These are phyloP conservation scores for Diaporthe amygdali DNA, from an alignment of 2,329 filamentous ascomycete genomes.

Conservation along the genomic window DNA sequence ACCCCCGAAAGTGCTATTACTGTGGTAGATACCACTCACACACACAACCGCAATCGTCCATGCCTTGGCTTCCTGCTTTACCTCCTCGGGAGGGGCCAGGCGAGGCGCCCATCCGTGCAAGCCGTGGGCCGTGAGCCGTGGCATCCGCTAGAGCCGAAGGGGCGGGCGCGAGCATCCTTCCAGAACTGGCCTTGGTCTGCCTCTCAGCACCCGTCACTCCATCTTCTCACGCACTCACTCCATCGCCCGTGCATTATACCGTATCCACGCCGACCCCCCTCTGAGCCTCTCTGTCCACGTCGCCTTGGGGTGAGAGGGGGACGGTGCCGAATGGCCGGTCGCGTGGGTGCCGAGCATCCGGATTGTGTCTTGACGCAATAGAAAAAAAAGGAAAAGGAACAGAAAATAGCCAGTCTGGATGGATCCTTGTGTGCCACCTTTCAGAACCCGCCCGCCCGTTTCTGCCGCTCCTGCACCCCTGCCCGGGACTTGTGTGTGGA, in stretches of 20 bases:
- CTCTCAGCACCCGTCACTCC: background rate
- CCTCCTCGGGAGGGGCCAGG: background rate
- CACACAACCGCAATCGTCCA: background rate
- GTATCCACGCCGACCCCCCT: constrained; percentile 6
- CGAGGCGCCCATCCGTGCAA: background rate
- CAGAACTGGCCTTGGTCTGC: background rate
- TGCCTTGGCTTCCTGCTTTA: background rate
- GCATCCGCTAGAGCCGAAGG: constrained; percentile 4
- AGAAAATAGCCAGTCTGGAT: background rate
- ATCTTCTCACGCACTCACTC: too few relatives aligned
- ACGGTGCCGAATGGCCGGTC: background rate
- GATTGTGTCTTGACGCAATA: background rate
- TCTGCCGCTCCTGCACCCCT: background rate
- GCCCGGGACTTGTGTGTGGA: background rate
- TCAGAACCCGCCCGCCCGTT: background rate
- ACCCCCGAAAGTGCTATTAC: background rate
- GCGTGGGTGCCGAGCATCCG: constrained; percentile 5
- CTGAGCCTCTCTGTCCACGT: constrained; percentile 8
- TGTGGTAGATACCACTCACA: too few relatives aligned
- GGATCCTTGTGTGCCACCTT: background rate
- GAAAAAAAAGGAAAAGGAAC: background rate
- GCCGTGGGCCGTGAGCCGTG: background rate
- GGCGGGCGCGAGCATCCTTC: background rate
- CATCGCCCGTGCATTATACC: background rate
- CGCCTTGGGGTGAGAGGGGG: background rate